A percentile compares a stretch with the other conserved stretches of the same genome.
Conservation (phyloP, 139 green algal species). For the Picochlorum sp. region DNA sequence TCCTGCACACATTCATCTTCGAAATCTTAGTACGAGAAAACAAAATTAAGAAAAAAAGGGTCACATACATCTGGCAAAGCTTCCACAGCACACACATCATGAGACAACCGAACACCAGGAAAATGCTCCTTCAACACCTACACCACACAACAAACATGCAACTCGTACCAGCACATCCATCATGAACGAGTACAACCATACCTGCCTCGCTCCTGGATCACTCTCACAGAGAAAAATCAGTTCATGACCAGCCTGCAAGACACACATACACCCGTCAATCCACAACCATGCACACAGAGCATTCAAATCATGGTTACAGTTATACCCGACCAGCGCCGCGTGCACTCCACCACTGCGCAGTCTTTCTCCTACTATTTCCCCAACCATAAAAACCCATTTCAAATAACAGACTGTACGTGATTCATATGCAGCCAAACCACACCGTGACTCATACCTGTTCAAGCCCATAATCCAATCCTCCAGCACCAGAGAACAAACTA, state of each 20-base stretch:
- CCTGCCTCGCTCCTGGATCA: slow-evolving; percentile 70
- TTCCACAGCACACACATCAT: slow-evolving; percentile 22
- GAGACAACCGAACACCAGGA: slow-evolving; percentile 12
- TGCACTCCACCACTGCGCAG: too few relatives aligned
- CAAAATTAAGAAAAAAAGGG: background rate
- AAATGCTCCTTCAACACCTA: slow-evolving; percentile 15
- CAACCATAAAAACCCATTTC: too few relatives aligned
- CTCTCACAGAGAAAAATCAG: slow-evolving; percentile 73
- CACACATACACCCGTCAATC: background rate
- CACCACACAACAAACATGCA: slow-evolving; percentile 14
- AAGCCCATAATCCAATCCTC: slow-evolving; percentile 68
- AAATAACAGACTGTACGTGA: background rate
- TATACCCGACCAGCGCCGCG: background rate
- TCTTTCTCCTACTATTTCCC: too few relatives aligned
- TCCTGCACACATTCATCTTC: slow-evolving; percentile 23
- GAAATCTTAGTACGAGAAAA: background rate
- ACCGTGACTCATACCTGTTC: slow-evolving; percentile 37
- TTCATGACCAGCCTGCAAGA: slow-evolving; percentile 62
- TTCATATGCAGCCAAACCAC: too few relatives aligned
- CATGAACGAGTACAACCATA: slow-evolving; percentile 3
- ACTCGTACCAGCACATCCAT: background rate
- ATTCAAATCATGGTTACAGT: too few relatives aligned
- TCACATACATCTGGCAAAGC: slow-evolving; percentile 19
- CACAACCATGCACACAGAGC: too few relatives aligned
- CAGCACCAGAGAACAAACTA: slow-evolving; percentile 60